Evolutionary conservation across 140 eudicot genomes (phyloP), one percentile per base, ranked within the genome.

Genomic region (Stevia rebaudiana): DNA sequence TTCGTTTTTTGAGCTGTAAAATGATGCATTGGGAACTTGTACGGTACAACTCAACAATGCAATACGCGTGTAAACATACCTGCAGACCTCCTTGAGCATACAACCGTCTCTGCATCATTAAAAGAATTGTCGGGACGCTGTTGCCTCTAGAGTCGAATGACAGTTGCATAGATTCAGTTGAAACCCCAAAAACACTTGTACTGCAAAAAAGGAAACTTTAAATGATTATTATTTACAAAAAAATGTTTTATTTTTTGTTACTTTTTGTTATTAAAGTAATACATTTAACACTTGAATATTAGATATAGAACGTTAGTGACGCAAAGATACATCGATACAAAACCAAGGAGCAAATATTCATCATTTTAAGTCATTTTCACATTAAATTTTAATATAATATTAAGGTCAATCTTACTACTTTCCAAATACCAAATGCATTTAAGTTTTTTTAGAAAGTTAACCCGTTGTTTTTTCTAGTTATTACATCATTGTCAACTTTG

Each of bases 151-250:
- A 73, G 77, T 94, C 99, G 57, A 94, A 88, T 1, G 97, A 94
- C 21, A 94, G 99, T 67, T 94, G 99, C 99, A 94, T 94, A 3
- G 95, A 85, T 61, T 94, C 85, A 6, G 99, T 94, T 48, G 99
- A 94, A 65, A 94, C 99, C 37, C 99, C 99, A 36, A 94, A 94
- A 9, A 88, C 97, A 22, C 84, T 79, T 49, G 96, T 80, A 66
- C 99, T 94, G 68, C 56, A 79, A 8, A 39, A 61, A 67, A 17
- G 9, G 40, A 60, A 44, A 4, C 3, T 16, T n/a, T 39, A 15
- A 4, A 44, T n/a, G 51, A 15, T 44, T 44, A 44, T 17, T 16
- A 17, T 17, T 18, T 8, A 6, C 2, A 44, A 6, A 16, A 4
- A 11, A 35, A 3, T 35, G 1, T 35, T 35, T 35, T 0, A 35